Evolutionary conservation across 2,329 filamentous ascomycete species (phyloP), one percentile per base, ranked within the genome.

Genomic region (Verticillium alfalfae): DNA sequence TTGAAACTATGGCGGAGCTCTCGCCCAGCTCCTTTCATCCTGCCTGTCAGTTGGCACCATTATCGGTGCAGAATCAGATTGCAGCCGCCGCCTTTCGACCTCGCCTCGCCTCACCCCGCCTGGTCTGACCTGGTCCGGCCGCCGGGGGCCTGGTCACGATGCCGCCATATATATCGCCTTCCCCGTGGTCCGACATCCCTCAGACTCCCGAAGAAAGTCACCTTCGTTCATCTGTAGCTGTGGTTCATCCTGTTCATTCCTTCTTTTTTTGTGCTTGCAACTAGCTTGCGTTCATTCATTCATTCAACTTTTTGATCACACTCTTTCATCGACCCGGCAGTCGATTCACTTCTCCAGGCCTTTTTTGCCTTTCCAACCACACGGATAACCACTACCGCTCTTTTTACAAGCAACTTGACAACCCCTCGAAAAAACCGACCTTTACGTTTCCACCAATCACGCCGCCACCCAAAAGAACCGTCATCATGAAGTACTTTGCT

Each of bases 401-500:
- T 13, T 52, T 9, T 8, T 4, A 3, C 45, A 18, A 52, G 45
- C 45, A 45, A 45, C n/a, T 18, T n/a, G 16, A 18, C 39, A n/a
- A 45, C 39, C n/a, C n/a, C 18, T n/a, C 39, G n/a, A 45, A 10
- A n/a, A 22, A 3, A 15, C 39, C 39, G 39, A 41, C 39, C 39
- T 41, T 41, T 31, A 31, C 26, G 26, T 5, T 31, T 41, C 16
- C 39, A 41, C 13, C 13, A 2, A 41, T 38, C 37, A 41, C 39
- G 13, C 39, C 13, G n/a, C n/a, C 39, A 41, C 15, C 7, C n/a
- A 3, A 52, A 52, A 3, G 8, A 22, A 52, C 31, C 62, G 60
- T 56, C 59, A 65, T 57, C 59, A 65, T 65, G 64, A 65, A 65
- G 62, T 65, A 60, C 62, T 49, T 61, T 64, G 37, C 62, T 58